Percentiles rank a stretch among this genome's conserved stretches.
These are phyloP conservation scores for Glaciozyma martinii DNA, from an alignment of 768 basidiomycete species.

Conservation along the genomic window DNA sequence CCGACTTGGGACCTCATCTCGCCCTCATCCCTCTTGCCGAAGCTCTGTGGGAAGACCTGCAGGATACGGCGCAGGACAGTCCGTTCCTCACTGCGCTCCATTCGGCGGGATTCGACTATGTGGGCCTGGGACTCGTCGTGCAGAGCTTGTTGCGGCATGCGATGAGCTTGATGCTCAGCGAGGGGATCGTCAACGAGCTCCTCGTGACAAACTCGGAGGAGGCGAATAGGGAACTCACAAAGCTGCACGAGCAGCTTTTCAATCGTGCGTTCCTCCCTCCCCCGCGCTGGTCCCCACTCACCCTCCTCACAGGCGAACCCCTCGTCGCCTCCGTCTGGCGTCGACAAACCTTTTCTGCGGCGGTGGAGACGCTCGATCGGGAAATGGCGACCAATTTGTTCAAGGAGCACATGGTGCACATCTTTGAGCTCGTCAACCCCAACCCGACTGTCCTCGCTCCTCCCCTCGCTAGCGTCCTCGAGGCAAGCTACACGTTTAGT, in stretches of 20 bases:
- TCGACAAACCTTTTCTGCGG: conserved; percentile 78
- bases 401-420: conserved; percentile 59
- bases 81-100: conserved; percentile 52
- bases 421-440: conserved; percentile 50
- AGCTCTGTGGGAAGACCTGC: conserved; percentile 42
- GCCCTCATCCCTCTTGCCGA: conserved; percentile 42
- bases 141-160: conserved; percentile 74
- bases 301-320: conserved; percentile 56
- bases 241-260: conserved; percentile 82
- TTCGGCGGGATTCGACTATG: conserved; percentile 26
- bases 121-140: conserved; percentile 25
- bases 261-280: conserved; percentile 50
- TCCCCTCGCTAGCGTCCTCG: conserved; percentile 54
- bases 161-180: conserved; percentile 59
- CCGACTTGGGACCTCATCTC: conserved; percentile 54
- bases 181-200: conserved; percentile 74
- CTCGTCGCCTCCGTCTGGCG: conserved; percentile 86
- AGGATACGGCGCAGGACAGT: conserved; percentile 36
- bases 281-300: background rate
- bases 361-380: conserved; percentile 64
- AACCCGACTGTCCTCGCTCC: conserved; percentile 30
- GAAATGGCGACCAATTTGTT: conserved; percentile 62
- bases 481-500: conserved; percentile 67
- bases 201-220: conserved; percentile 78
- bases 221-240: conserved; percentile 70